Percentiles rank a stretch among this genome's conserved stretches.
Evolutionary conservation across 2,329 filamentous ascomycete genomes (phyloP).

Genomic region (Lomentospora prolificans): DNA sequence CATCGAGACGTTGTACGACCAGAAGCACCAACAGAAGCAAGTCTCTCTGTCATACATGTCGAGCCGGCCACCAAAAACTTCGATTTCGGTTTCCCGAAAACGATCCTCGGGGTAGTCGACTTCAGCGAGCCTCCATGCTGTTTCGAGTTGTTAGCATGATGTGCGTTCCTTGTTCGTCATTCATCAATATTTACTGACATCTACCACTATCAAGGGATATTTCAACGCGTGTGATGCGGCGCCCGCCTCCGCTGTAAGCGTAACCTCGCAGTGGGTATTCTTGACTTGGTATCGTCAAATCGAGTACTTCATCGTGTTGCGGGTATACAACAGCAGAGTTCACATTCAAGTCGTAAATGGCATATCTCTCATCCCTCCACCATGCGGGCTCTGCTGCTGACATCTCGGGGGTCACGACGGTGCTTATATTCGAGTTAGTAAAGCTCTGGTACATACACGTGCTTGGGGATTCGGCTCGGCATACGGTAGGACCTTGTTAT

Average conservation of each 20-base stretch:
- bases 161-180: too few species aligned
- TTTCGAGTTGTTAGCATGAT: background rate
- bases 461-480: background rate
- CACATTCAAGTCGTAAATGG: conserved; percentile 83
- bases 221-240: conserved; percentile 58
- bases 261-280: conserved; percentile 58
- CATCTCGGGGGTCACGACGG: conserved; percentile 32
- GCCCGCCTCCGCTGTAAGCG: conserved; percentile 81
- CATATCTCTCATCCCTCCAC: conserved; percentile 85
- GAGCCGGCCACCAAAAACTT: conserved; percentile 62
- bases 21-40: conserved; percentile 89
- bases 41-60: conserved; percentile 77
- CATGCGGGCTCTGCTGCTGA: conserved; percentile 39
- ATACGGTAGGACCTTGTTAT: conserved; percentile 73
- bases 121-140: conserved; percentile 61
- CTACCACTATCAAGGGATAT: conserved; percentile 9
- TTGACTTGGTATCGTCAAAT: background rate
- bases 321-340: conserved; percentile 79
- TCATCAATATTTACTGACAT: conserved; percentile 5
- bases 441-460: background rate
- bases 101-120: conserved; percentile 78
- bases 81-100: conserved; percentile 55
- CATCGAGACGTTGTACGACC: conserved; percentile 61
- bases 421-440: background rate
- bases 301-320: conserved; percentile 61